Base-by-base conservation (phyloP, 441 rosid species). In the Iberis amara region DNA sequence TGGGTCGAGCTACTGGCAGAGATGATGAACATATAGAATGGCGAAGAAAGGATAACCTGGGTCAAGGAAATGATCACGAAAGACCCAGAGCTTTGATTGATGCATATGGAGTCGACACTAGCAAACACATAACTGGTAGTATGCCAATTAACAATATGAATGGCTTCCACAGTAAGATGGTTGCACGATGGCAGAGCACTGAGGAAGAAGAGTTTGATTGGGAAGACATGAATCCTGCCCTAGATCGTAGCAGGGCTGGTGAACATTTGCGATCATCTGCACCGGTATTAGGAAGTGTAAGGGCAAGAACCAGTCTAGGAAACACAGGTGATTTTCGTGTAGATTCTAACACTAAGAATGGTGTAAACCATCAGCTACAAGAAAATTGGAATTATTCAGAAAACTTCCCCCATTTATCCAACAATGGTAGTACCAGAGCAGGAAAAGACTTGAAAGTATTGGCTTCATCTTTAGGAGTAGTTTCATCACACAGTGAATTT, bases 191-290 rank as follows among this genome's bases (percentile, higher is more conserved):
- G 99, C 96, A 89, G 81, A 91, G 81, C 72, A 85, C 91, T 44
- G 98, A 92, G 67, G 98, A 88, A 76, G 95, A 88, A 71, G 98
- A 92, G 71, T 92, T 86, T 72, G 85, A 92, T 66, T 92, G 98
- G 98, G 94, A 86, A 73, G 96, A 92, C 66, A 92, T 88, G 96
- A 92, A 73, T 74, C 95, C 95, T 56, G 77, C 95, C 21, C 74
- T 82, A 62, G 92, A 86, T 48, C 76, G 68, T 44, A 65, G 72
- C 66, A 69, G 83, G 76, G 68, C 62, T 49, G 79, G 66, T 70
- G 77, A 74, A 53, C 65, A 65, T 47, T 60, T 79, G 59, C 65
- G 76, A 15, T 70, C 81, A 58, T 76, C 90, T 46, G 58, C 51
- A 59, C 76, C 73, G 46, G 54, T 79, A 55, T 47, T 74, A 59